Conservation (phyloP, 1,139 yeast species). For the Kluyveromyces marxianus region DNA sequence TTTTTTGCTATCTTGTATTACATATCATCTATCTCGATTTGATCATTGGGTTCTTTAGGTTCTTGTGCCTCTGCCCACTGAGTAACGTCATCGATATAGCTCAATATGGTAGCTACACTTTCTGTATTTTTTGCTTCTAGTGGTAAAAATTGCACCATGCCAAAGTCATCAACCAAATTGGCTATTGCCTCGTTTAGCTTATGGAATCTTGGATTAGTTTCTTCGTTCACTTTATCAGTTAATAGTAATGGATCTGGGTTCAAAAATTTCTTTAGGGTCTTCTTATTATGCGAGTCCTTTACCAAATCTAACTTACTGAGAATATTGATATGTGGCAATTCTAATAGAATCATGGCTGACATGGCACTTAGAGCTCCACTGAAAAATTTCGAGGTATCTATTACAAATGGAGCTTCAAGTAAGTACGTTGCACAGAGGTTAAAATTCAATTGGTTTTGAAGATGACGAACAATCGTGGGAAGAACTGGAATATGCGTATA, state of each 20-base stretch:
- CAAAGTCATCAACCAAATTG: conserved; percentile 87
- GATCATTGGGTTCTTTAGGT: conserved; percentile 91
- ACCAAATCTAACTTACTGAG: conserved; percentile 81
- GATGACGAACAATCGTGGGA: conserved; percentile 80
- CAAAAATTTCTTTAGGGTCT: conserved; percentile 72
- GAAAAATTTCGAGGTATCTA: conserved; percentile 85
- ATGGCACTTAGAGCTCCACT: conserved; percentile 94
- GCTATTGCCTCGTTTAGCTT: conserved; percentile 77
- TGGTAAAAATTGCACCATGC: conserved; percentile 96
- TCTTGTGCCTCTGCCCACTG: conserved; percentile 98
- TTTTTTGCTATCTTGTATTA: conserved; percentile 3
- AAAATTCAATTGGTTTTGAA: conserved; percentile 71
- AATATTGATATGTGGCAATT: conserved; percentile 88
- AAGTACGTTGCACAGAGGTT: conserved; percentile 87
- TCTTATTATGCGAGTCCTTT: conserved; percentile 63
- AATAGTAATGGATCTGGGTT: conserved; percentile 86
- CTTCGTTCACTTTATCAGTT: conserved; percentile 41
- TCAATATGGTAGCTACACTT: conserved; percentile 72
- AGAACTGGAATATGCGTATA: conserved; percentile 92
- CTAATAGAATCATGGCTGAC: conserved; percentile 95
- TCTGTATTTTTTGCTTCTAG: conserved; percentile 77
- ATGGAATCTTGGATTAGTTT: conserved; percentile 67
- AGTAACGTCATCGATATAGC: conserved; percentile 92
- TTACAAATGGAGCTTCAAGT: conserved; percentile 87
- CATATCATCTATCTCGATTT: conserved; percentile 48